A percentile compares a stretch with the other conserved stretches of the same genome.
phyloP scores from a whole-genome alignment of 2,329 filamentous ascomycete genomes.

The Microsporum audouinii region DNA sequence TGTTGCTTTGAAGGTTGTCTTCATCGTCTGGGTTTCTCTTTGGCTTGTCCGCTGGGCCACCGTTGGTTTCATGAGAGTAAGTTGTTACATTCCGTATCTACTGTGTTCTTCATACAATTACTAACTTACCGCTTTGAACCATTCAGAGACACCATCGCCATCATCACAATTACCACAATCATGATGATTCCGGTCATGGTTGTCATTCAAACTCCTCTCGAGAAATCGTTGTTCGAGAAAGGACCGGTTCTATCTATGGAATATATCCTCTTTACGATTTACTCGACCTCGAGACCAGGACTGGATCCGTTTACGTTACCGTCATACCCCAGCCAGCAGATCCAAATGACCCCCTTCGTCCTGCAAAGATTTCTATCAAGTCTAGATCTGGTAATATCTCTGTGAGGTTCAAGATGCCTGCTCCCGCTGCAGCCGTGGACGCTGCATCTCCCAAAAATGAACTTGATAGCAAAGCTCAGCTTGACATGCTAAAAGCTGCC shows the following conservation, averaged over 20 bases:
- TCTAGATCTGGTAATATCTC: conserved; percentile 20
- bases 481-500: background rate
- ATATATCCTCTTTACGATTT: conserved; percentile 24
- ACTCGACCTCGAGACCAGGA: conserved; percentile 22
- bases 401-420: conserved; percentile 17
- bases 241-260: conserved; percentile 18
- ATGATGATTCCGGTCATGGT: background rate
- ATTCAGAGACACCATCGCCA: conserved; percentile 4
- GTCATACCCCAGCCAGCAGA: conserved; percentile 25
- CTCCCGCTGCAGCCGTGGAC: background rate
- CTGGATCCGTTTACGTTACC: conserved; percentile 21
- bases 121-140: background rate
- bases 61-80: background rate
- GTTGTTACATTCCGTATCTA: background rate
- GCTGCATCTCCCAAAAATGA: background rate
- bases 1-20: background rate
- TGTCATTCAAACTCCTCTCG: conserved; percentile 6
- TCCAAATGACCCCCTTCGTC: conserved; percentile 17
- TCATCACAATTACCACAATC: background rate
- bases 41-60: background rate
- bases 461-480: background rate
- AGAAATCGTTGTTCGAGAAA: conserved; percentile 16
- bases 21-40: background rate
- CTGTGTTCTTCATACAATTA: background rate
- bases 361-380: conserved; percentile 21